Evolutionary conservation across 2,329 filamentous ascomycete genomes (phyloP), one percentile per base, ranked within the genome.

Genomic region (Chaetomiaceae sp.): DNA sequence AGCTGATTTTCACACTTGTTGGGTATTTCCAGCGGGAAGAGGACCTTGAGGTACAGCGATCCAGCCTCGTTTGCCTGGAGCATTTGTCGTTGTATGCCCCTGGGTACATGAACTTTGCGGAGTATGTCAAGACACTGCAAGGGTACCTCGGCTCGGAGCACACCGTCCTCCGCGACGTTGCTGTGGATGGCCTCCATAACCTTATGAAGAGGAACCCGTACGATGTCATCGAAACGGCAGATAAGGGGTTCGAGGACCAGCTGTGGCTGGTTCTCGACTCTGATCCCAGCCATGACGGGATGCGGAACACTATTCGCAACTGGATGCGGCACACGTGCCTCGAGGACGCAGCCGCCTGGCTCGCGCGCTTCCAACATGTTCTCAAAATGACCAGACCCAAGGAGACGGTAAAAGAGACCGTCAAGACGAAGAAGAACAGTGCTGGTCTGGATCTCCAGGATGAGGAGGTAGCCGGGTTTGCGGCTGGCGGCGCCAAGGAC

Each of bases 401-500:
- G 59, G 67, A 70, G 2, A 76, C 81, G 34, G 75, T 79, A 22
- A 72, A 76, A 35, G 63, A 71, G 1, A 62, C 67, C 5, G 67
- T 67, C 15, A 62, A 65, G 10, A 67, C 71, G 4, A 65, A 70
- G 10, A 77, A 72, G 56, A 62, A 67, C 6, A 73, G 70, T 9
- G 71, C 74, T 4, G 72, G 78, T 11, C 75, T 87, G n/a, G 93
- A 98, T 57, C 68, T 97, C 0, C 86, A 91, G 52, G 93, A 98
- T 61, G 93, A 98, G 62, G 94, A 98, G 64, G 91, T 95, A 29
- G 93, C 93, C 42, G 93, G 93, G 0, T 97, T 98, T 60, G 90
- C 90, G 26, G 79, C 97, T n/a, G 83, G 81, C 20, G 76, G 72
- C 3, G 71, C 67, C 4, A 78, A 78, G 39, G 77, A 84, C 40